Percentiles rank a stretch among this genome's conserved stretches.
Evolutionary conservation across 257 asterid genomes (phyloP).

Genomic region (Linaria vulgaris): DNA sequence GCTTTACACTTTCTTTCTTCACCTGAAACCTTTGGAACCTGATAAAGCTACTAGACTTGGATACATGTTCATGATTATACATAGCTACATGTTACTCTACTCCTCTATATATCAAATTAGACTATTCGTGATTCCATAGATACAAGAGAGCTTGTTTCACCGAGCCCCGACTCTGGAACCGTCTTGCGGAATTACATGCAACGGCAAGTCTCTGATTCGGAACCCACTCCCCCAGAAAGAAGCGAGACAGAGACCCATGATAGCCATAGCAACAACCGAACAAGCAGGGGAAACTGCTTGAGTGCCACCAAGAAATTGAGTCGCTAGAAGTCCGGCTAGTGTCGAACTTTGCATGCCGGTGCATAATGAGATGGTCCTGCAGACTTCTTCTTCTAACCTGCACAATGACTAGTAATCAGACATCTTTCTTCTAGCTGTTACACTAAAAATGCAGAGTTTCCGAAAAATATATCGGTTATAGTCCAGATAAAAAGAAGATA

Average conservation of each 20-base stretch:
- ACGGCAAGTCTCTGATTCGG: slow-evolving; percentile 62
- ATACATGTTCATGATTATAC: neutral
- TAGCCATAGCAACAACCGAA: slow-evolving; percentile 94
- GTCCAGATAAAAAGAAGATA: too few species aligned
- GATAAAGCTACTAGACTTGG: neutral
- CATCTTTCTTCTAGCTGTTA: neutral
- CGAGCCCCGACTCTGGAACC: slow-evolving; percentile 46
- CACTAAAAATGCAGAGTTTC: neutral
- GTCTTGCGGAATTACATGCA: slow-evolving; percentile 35
- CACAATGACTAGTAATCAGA: neutral
- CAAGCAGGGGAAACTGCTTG: slow-evolving; percentile 97
- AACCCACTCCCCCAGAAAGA: slow-evolving; percentile 91
- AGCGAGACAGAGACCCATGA: slow-evolving; percentile 96
- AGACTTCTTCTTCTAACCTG: slow-evolving; percentile 86
- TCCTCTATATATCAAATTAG: slow-evolving; percentile 15
- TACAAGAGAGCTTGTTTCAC: neutral
- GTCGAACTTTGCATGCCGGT: slow-evolving; percentile 99
- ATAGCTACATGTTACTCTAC: slow-evolving; percentile 22
- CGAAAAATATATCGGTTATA: neutral
- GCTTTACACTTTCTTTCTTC: slow-evolving; percentile 8
- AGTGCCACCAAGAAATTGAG: slow-evolving; percentile 79
- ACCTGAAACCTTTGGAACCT: slow-evolving; percentile 5
- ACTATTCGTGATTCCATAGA: slow-evolving; percentile 5
- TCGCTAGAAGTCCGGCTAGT: slow-evolving; percentile 89
- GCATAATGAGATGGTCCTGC: slow-evolving; percentile 85